Percentiles rank a stretch among this genome's conserved stretches.
phyloP scores from a whole-genome alignment of 495 filamentous ascomycete species.

The Sphaerosporella brunnea region DNA sequence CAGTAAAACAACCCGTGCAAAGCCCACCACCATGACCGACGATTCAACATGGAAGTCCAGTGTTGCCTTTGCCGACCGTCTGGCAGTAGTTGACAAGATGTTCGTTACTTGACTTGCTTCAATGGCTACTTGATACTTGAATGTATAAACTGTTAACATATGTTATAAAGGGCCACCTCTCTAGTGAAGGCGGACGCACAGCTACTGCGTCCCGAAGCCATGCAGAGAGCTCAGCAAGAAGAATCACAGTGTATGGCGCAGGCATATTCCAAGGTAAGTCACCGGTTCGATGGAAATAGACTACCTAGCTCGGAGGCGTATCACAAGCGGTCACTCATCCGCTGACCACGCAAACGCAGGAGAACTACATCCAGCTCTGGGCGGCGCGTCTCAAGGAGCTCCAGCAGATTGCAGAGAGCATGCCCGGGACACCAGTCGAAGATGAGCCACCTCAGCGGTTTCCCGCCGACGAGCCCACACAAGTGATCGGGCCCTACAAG shows the following conservation, averaged over 20 bases:
- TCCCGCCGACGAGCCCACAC: not conserved
- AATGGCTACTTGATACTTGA: not conserved
- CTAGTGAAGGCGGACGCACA: constrained; percentile 9
- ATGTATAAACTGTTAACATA: not conserved
- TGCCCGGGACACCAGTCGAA: too few relatives aligned
- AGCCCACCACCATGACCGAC: not conserved
- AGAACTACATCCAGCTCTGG: constrained; percentile 14
- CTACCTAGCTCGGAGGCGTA: not conserved
- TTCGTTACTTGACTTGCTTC: constrained; percentile 9
- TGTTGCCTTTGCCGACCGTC: constrained; percentile 16
- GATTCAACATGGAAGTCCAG: constrained; percentile 13
- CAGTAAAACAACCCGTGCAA: too few relatives aligned
- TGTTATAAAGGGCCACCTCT: constrained; percentile 15
- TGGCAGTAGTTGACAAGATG: constrained; percentile 28
- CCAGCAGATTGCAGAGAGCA: not conserved
- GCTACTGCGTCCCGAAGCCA: constrained; percentile 11
- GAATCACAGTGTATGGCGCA: constrained; percentile 12
- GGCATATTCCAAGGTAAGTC: constrained; percentile 16
- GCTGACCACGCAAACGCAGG: constrained; percentile 9
- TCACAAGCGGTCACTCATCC: constrained; percentile 14
- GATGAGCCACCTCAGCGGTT: too few relatives aligned
- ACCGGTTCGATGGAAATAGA: not conserved
- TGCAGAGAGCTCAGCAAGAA: constrained; percentile 6
- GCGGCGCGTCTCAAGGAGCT: constrained; percentile 11
- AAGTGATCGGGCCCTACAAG: constrained; percentile 47